Evolutionary conservation across 768 basidiomycete species (phyloP).

Genomic region (Coprinopsis sp.): DNA sequence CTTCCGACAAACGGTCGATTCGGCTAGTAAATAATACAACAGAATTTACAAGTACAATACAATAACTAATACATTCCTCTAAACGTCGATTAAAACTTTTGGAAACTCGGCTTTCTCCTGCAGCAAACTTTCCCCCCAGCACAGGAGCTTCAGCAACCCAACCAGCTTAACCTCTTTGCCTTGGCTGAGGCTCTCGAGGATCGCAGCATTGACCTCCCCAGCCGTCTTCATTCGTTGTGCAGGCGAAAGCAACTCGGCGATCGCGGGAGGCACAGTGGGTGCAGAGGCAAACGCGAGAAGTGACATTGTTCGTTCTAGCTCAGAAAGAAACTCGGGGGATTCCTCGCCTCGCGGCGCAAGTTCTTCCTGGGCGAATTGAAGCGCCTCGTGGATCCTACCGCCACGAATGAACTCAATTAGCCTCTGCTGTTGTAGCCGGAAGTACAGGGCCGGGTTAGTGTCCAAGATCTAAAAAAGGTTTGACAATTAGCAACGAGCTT

Average conservation of each 20-base stretch:
- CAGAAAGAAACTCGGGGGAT: slow-evolving; percentile 86
- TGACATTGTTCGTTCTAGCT: slow-evolving; percentile 94
- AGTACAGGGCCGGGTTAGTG: slow-evolving; percentile 89
- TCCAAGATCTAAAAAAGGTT: slow-evolving; percentile 76
- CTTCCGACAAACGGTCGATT: too few species aligned
- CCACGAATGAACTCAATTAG: slow-evolving; percentile 92
- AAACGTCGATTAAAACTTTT: slow-evolving; percentile 42
- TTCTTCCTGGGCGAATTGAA: slow-evolving; percentile 90
- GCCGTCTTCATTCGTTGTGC: slow-evolving; percentile 93
- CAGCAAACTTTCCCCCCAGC: slow-evolving; percentile 83
- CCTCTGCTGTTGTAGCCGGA: slow-evolving; percentile 93
- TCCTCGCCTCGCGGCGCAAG: slow-evolving; percentile 94
- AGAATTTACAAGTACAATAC: too few species aligned
- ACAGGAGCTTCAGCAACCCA: slow-evolving; percentile 74
- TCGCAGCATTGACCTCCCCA: slow-evolving; percentile 92
- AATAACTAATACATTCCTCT: slow-evolving; percentile 18
- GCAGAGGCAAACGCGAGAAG: slow-evolving; percentile 77
- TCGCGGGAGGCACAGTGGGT: slow-evolving; percentile 54
- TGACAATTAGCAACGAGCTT: slow-evolving; percentile 18
- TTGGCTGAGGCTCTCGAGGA: slow-evolving; percentile 87
- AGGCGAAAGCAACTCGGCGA: slow-evolving; percentile 77
- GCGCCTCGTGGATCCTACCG: slow-evolving; percentile 70
- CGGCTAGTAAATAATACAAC: too few species aligned
- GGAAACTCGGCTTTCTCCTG: slow-evolving; percentile 79
- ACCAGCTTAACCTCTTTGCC: slow-evolving; percentile 90